Evolutionary conservation across 2,329 filamentous ascomycete genomes (phyloP), one percentile per base, ranked within the genome.

Genomic region (Mollisia scopiformis): DNA sequence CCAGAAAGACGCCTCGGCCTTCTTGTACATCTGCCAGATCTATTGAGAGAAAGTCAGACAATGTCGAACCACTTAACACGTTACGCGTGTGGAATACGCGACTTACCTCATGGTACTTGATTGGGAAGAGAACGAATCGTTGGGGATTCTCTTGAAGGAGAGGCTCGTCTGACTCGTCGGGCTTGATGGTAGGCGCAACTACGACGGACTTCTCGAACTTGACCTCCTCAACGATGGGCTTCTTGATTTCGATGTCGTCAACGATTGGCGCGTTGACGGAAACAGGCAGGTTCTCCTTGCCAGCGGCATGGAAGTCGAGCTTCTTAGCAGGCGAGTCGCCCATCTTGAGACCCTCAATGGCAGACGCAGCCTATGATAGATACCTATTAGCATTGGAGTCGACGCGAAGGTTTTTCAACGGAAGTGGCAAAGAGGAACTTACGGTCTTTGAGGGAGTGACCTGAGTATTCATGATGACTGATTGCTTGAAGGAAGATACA

Each of bases 11-110:
- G 95, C 95, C 79, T 99, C 94, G 69, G 93, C 93, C 83, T 98
- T 98, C 88, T 99, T 99, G 88, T 99, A 99, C 94, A 98, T 98
- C 80, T 98, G 94, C 95, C 95, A 99, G 79, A 97, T 96, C 93
- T 97, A 71, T 75, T 67, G 63, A 56, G 57, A 46, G 61, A 62
- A 64, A 55, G 65, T 63, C 59, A 64, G 58, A 59, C 75, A 84
- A 75, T 83, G 79, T 71, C 43, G 49, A 62, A 61, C 50, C 83
- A 89, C 83, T 90, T 84, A 83, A 92, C 89, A 88, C 90, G 90
- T 88, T 69, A 78, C 67, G 43, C 79, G 81, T 79, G 71, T 72
- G 70, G 30, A 65, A 41, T 53, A 67, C 62, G 62, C 63, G 64
- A 69, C 92, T 79, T 80, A 97, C 94, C 89, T 98, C 94, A 74